These are phyloP conservation scores for Cyclotella distinguenda DNA, from an alignment of 108 stramenopile genomes.

Conservation along the genomic window DNA sequence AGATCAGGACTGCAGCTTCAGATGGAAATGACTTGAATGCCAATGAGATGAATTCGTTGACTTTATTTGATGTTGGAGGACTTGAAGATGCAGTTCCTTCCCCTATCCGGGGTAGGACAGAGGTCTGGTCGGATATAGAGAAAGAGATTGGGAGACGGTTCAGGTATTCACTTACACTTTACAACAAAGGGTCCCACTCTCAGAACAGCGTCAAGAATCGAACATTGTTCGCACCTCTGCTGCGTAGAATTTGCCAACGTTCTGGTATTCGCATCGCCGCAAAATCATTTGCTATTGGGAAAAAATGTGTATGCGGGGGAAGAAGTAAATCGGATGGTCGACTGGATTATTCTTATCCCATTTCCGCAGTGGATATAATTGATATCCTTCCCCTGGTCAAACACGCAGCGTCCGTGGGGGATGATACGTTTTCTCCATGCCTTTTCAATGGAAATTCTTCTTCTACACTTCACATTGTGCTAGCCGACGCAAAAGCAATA, in stretches of 20 bases:
- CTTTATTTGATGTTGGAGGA: constrained; percentile 48
- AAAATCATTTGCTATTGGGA: constrained; percentile 67
- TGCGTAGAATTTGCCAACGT: constrained; percentile 89
- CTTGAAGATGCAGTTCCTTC: constrained; percentile 36
- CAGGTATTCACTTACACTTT: constrained; percentile 67
- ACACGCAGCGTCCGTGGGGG: constrained; percentile 66
- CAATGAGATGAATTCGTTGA: constrained; percentile 53
- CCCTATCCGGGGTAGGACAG: constrained; percentile 43
- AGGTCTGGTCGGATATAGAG: constrained; percentile 82
- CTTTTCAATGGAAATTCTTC: constrained; percentile 44
- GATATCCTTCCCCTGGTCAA: constrained; percentile 92
- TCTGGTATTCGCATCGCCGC: constrained; percentile 84
- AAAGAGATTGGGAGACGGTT: constrained; percentile 72
- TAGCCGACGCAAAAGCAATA: constrained; percentile 77
- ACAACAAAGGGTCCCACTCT: constrained; percentile 47
- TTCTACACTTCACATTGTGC: constrained; percentile 70
- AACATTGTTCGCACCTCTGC: constrained; percentile 60
- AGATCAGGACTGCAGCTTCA: constrained; percentile 27
- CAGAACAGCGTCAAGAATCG: constrained; percentile 22
- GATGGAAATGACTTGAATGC: constrained; percentile 42
- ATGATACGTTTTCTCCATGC: constrained; percentile 71
- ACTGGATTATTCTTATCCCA: constrained; percentile 63
- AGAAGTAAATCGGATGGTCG: constrained; percentile 42
- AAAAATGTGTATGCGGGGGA: constrained; percentile 63
- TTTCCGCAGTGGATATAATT: constrained; percentile 78